Base-by-base conservation (phyloP, 2,329 filamentous ascomycete species). In the Pezicula neosporulosa region DNA sequence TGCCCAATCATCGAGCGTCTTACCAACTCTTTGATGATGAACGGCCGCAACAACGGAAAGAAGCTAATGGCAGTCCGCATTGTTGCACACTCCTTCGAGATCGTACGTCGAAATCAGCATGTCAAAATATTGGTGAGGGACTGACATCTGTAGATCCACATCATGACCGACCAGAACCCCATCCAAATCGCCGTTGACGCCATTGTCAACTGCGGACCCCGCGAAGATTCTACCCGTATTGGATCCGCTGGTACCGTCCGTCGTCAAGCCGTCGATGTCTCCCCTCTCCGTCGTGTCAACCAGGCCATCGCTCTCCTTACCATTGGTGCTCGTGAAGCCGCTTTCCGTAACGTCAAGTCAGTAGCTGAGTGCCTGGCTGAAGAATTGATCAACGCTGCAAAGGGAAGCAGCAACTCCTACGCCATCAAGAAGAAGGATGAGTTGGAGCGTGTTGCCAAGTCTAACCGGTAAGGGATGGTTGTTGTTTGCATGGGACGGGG, bases 361-460 rank as follows among this genome's bases (percentile, higher is more conserved):
- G 95, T 99, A 75, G 92, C 95, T 70, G 94, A 99, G 86, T 97
- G 94, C 83, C 82, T 99, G 70, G 94, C 94, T 74, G 95, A 99
- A 82, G 94, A 99, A 87, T 86, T 99, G 76, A 97, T 99, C 88
- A 99, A 99, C 85, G 95, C 95, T 75, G 95, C 95, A 77, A 99
- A 99, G 90, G 94, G 94, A 73, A 95, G 89, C 87, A 95, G 89
- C 82, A 99, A 99, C 91, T 97, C 92, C 67, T 99, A 97, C 77
- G 94, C 95, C 72, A 99, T 99, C 87, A 99, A 99, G 91, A 99
- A 99, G 91, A 99, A 99, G 93, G 94, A 99, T 78, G 95, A 99
- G 89, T 80, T 99, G 82, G 94, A 99, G 89, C 94, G 94, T 94
- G 94, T 99, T 70, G 94, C 94, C 81, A 99, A 99, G 90, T 90